A percentile compares a stretch with the other conserved stretches of the same genome.
phyloP scores from a whole-genome alignment of 805 yeast genomes.

The Saccharomycopsis olivae region DNA sequence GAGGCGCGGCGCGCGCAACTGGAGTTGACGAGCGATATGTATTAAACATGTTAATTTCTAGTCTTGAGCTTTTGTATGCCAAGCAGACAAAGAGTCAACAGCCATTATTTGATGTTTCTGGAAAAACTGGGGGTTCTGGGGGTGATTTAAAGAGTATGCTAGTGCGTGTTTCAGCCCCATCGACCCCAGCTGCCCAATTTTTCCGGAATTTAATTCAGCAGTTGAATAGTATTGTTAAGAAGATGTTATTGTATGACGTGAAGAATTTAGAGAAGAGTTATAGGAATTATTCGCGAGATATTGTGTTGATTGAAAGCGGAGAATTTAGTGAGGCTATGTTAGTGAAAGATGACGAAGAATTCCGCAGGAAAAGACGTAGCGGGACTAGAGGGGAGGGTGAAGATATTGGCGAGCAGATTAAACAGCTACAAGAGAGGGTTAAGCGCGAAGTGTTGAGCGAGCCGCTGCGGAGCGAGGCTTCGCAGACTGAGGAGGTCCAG shows the following conservation, averaged over 20 bases:
- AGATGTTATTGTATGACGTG: conserved; percentile 15
- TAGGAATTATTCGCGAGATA: conserved; percentile 10
- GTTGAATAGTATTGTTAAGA: conserved; percentile 14
- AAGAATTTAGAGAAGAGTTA: conserved; percentile 13
- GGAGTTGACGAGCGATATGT: conserved; percentile 16
- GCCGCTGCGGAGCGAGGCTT: neutral
- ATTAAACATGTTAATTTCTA: conserved; percentile 10
- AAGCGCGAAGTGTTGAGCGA: conserved; percentile 1
- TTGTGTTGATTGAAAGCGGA: conserved; percentile 12
- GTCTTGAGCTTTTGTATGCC: conserved; percentile 12
- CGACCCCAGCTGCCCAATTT: conserved; percentile 11
- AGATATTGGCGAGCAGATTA: conserved; percentile 9
- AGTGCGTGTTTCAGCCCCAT: conserved; percentile 11
- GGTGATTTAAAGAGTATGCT: conserved; percentile 10
- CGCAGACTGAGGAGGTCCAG: neutral
- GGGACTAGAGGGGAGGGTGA: neutral
- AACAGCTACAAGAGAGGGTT: conserved; percentile 5
- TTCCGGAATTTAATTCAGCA: conserved; percentile 15
- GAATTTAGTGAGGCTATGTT: conserved; percentile 16
- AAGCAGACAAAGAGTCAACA: conserved; percentile 14
- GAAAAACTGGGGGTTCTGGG: conserved; percentile 4
- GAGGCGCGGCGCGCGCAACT: conserved; percentile 4
- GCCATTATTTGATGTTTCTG: neutral
- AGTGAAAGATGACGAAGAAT: conserved; percentile 14
- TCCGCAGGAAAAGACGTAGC: conserved; percentile 3